Evolutionary conservation across 768 basidiomycete species (phyloP), one percentile per base, ranked within the genome.

Genomic region (Mycena latifolia): DNA sequence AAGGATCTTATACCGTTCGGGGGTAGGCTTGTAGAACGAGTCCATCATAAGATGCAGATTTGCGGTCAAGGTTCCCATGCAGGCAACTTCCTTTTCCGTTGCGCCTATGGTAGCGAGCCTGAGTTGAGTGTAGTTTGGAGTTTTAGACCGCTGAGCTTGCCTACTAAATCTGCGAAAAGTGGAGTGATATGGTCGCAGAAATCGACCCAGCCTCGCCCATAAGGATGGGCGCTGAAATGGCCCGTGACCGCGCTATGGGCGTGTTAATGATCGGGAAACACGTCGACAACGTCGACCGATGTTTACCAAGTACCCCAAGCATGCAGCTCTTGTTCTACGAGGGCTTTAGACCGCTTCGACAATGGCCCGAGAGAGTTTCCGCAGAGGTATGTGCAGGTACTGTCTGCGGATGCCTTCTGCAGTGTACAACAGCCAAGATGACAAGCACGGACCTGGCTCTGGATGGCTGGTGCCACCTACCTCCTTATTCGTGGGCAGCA

Each of bases 1-100:
- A 62, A 99, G 82, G 76, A 99, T 95, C 85, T 96, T 99, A 84
- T 87, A 95, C 56, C 96, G 89, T 69, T 84, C 84, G 58, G 86
- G 73, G 28, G 93, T 95, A 22, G 98, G 98, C 63, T 92, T 90
- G 80, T 98, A 99, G 80, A 99, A 99, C 27, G 90, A 89, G 75
- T 89, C 86, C 89, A 98, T 93, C 88, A 98, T 90, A 66, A 96
- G 88, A 82, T 99, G 96, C 63, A 99, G 85, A 82, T 99, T 99
- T 72, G 90, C 89, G 50, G 98, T 99, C 77, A 99, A 80, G 54
- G 95, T 95, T 76, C 93, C 90, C 90, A 98, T 98, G 79, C 94
- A 95, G 20, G 93, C 95, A 52, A 99, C 93, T 85, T 99, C 98
- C 67, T 87, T 85, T 79, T 91, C 89, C 57, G 88, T 86, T 60